Evolutionary conservation across 495 filamentous ascomycete species (phyloP).

Genomic region (Lepraria neglecta): DNA sequence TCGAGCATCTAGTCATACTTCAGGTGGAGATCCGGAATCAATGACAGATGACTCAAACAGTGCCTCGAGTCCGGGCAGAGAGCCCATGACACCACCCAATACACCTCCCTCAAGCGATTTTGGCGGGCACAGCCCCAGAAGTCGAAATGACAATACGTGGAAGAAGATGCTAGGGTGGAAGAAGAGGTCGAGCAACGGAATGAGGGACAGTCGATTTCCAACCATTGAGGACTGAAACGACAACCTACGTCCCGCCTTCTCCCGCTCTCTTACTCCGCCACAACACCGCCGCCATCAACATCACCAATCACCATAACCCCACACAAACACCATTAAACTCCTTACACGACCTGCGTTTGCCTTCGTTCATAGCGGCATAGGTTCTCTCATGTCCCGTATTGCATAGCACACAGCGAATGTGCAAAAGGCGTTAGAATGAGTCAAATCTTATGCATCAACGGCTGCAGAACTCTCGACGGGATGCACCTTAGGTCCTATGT

Average conservation of each 20-base stretch:
- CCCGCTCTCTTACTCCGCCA: background rate
- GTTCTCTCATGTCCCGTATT: background rate
- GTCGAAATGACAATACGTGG: conserved; percentile 58
- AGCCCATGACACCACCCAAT: conserved; percentile 81
- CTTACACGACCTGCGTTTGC: background rate
- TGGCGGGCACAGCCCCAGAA: conserved; percentile 47
- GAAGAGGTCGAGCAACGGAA: conserved; percentile 44
- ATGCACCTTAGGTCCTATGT: background rate
- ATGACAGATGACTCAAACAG: conserved; percentile 47
- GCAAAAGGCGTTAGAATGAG: conserved; percentile 5
- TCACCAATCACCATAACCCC: background rate
- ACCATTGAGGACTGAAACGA: conserved; percentile 21
- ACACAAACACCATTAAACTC: background rate
- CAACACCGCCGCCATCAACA: background rate
- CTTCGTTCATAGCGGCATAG: background rate
- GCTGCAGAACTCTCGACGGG: background rate
- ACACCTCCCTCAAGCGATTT: conserved; percentile 67
- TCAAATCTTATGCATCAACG: conserved; percentile 6
- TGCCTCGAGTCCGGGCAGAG: conserved; percentile 40
- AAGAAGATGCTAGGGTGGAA: conserved; percentile 79
- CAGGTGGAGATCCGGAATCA: conserved; percentile 37
- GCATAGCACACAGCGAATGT: conserved; percentile 2
- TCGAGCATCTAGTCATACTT: conserved; percentile 36
- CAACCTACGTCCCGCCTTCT: background rate
- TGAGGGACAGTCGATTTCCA: conserved; percentile 32